Conservation (phyloP, 352 stramenopile genomes). For the Globisporangium parvum region DNA sequence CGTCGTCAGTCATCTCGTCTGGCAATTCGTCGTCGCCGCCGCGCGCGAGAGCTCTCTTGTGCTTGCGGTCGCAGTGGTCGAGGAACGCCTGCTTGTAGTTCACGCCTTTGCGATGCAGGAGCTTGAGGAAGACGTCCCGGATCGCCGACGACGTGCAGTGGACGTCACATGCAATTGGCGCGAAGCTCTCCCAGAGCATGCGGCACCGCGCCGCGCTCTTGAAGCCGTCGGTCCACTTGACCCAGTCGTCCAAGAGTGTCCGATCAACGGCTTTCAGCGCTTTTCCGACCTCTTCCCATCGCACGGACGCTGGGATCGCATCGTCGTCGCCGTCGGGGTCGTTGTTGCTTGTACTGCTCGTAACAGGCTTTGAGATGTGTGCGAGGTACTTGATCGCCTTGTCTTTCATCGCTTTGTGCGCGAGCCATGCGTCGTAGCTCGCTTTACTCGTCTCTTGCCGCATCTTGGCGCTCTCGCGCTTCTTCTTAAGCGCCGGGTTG, state of each 20-base stretch:
- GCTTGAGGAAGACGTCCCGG: conserved; percentile 88
- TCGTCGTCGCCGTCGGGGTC: conserved; percentile 21
- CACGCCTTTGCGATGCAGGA: conserved; percentile 81
- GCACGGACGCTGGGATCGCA: conserved; percentile 24
- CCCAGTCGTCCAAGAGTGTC: conserved; percentile 74
- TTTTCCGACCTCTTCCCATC: conserved; percentile 79
- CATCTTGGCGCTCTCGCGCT: conserved; percentile 31
- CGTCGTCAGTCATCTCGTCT: conserved; percentile 56
- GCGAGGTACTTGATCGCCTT: conserved; percentile 69
- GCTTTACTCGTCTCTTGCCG: conserved; percentile 61
- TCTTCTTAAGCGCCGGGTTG: conserved; percentile 50
- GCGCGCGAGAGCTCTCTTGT: conserved; percentile 46
- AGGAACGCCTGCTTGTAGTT: conserved; percentile 84
- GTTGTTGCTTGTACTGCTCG: background rate
- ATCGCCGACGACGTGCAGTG: conserved; percentile 84
- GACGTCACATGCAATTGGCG: conserved; percentile 81
- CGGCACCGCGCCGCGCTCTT: conserved; percentile 40
- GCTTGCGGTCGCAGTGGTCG: conserved; percentile 49
- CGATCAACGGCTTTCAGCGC: conserved; percentile 87
- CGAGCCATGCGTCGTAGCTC: conserved; percentile 67
- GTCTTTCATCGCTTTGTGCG: conserved; percentile 73
- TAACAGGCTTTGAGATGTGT: conserved; percentile 50
- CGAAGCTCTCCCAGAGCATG: conserved; percentile 84
- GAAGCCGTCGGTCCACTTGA: conserved; percentile 76
- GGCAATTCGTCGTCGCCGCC: conserved; percentile 46